These are phyloP conservation scores for Euphorbia celastroides DNA, from an alignment of 441 rosid species.

Conservation along the genomic window DNA sequence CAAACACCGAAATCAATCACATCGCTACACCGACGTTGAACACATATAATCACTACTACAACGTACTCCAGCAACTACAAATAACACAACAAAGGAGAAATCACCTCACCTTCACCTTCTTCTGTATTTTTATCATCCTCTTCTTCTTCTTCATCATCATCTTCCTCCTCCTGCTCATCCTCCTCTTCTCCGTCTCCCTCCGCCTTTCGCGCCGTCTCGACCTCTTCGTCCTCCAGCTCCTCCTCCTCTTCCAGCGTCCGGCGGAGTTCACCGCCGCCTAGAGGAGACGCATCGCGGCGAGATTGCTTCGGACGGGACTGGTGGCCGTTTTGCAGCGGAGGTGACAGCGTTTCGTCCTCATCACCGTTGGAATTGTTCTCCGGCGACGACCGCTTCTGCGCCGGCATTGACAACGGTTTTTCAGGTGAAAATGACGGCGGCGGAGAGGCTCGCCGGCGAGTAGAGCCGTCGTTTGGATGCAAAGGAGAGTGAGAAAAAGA, in stretches of 20 bases:
- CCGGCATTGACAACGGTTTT: conserved; percentile 51
- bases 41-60: conserved; percentile 16
- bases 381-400: conserved; percentile 52
- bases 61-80: conserved; percentile 14
- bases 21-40: not conserved
- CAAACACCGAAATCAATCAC: conserved; percentile 15
- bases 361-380: conserved; percentile 29
- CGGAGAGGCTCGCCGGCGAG: not conserved
- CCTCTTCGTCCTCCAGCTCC: conserved; percentile 23
- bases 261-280: not conserved
- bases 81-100: conserved; percentile 2
- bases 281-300: conserved; percentile 3
- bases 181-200: conserved; percentile 4
- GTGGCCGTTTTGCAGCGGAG: conserved; percentile 20
- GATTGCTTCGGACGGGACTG: conserved; percentile 3
- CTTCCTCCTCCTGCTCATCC: conserved; percentile 16
- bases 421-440: not conserved
- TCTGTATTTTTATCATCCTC: conserved; percentile 10
- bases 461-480: conserved; percentile 3
- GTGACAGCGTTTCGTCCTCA: conserved; percentile 14
- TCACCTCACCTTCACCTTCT: conserved; percentile 15
- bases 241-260: conserved; percentile 17
- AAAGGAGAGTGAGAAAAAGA: not conserved
- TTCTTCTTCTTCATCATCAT: not conserved
- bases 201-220: conserved; percentile 12